phyloP scores from a whole-genome alignment of 306 rosid genomes.

The Cicer arietinum region DNA sequence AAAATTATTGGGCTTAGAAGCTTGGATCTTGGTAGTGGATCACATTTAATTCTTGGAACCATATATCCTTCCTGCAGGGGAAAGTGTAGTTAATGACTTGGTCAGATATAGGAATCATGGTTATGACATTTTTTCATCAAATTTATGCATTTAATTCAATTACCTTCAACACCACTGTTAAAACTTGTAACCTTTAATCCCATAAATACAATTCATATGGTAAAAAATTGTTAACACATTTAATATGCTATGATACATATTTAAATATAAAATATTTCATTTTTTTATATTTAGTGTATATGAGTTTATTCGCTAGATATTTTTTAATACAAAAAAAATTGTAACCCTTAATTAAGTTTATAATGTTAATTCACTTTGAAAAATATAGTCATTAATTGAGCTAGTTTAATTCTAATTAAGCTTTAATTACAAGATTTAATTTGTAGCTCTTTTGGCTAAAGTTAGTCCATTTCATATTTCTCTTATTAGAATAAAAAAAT shows the following conservation, averaged over 20 bases:
- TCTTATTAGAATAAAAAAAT: neutral
- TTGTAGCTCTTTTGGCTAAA: neutral
- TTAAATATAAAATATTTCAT: too few species aligned
- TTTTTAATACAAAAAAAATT: neutral
- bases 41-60: conserved; percentile 70
- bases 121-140: conserved; percentile 1
- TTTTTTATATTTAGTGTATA: too few species aligned
- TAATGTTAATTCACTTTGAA: neutral
- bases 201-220: too few species aligned
- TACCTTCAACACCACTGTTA: neutral
- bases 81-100: conserved; percentile 16
- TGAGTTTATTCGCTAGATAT: too few species aligned
- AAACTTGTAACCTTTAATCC: neutral
- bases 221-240: too few species aligned
- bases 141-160: neutral
- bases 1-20: conserved; percentile 82
- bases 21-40: conserved; percentile 74
- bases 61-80: conserved; percentile 76
- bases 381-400: neutral
- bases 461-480: neutral
- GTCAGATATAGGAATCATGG: neutral
- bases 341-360: conserved; percentile 5
- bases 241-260: too few species aligned
- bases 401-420: neutral
- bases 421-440: neutral